Conservation (phyloP, 2,329 filamentous ascomycete species). For the Ilyonectria robusta region DNA sequence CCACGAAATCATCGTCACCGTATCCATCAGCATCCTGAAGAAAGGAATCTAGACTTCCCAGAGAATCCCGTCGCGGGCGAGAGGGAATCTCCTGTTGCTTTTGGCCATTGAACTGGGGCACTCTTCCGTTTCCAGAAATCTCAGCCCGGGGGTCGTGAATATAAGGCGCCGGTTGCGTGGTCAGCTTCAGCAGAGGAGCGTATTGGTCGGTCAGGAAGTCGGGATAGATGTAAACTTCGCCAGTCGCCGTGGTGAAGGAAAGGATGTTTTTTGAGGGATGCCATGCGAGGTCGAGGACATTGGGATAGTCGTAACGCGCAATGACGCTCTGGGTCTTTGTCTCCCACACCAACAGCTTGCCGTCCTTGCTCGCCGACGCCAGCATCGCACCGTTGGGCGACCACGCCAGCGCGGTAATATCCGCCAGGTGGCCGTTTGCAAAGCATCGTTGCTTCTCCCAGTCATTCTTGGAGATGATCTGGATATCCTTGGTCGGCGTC, state of each 20-base stretch:
- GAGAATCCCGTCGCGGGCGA: constrained; percentile 71
- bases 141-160: constrained; percentile 85
- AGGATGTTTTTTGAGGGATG: constrained; percentile 90
- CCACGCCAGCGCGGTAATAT: constrained; percentile 92
- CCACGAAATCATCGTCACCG: constrained; percentile 84
- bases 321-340: constrained; percentile 88
- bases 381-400: constrained; percentile 94
- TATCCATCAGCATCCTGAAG: constrained; percentile 70
- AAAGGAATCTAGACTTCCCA: constrained; percentile 88
- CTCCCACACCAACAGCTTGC: constrained; percentile 87
- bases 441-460: constrained; percentile 91
- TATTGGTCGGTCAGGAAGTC: constrained; percentile 75
- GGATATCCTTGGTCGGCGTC: constrained; percentile 85
- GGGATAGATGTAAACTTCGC: constrained; percentile 92
- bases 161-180: constrained; percentile 83
- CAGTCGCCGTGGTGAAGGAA: constrained; percentile 93
- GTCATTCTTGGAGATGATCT: constrained; percentile 88
- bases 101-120: constrained; percentile 67
- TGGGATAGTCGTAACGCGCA: constrained; percentile 82
- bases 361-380: constrained; percentile 77
- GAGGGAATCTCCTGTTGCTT: constrained; percentile 64
- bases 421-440: constrained; percentile 82
- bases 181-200: constrained; percentile 68
- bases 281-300: constrained; percentile 90
- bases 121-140: constrained; percentile 74